Conservation (phyloP, 2,329 filamentous ascomycete species). For the Fusarium sp. region DNA sequence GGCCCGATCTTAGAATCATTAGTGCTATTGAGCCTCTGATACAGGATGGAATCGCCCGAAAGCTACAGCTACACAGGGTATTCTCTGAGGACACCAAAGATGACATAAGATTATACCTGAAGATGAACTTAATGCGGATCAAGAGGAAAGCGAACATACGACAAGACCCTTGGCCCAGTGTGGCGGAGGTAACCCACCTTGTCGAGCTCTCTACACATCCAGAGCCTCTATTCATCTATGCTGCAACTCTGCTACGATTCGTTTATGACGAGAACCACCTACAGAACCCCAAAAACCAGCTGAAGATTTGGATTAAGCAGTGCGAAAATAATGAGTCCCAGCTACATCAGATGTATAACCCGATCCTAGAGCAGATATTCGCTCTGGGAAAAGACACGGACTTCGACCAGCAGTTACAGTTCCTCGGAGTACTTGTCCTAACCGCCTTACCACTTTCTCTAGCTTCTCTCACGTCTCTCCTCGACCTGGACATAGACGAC, state of each 20-base stretch:
- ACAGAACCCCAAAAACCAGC: neutral
- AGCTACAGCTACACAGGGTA: neutral
- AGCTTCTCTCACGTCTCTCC: neutral
- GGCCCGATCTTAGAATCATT: neutral
- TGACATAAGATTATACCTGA: neutral
- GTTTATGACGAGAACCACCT: neutral
- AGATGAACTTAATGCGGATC: neutral
- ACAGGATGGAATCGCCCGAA: accelerated
- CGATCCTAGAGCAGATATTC: neutral
- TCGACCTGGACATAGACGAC: neutral
- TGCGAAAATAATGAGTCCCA: neutral
- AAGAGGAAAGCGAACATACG: neutral
- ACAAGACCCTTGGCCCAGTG: neutral
- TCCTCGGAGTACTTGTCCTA: neutral
- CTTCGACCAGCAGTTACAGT: neutral
- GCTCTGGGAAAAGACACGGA: neutral
- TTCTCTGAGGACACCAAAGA: neutral
- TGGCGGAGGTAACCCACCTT: neutral
- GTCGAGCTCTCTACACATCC: neutral
- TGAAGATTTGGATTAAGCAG: neutral
- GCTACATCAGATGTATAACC: neutral
- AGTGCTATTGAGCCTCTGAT: accelerated
- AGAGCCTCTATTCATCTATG: neutral
- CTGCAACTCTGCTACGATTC: neutral
- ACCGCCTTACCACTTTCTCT: neutral